Conservation (phyloP, 2,329 filamentous ascomycete species). For the Fusarium sambucinum region DNA sequence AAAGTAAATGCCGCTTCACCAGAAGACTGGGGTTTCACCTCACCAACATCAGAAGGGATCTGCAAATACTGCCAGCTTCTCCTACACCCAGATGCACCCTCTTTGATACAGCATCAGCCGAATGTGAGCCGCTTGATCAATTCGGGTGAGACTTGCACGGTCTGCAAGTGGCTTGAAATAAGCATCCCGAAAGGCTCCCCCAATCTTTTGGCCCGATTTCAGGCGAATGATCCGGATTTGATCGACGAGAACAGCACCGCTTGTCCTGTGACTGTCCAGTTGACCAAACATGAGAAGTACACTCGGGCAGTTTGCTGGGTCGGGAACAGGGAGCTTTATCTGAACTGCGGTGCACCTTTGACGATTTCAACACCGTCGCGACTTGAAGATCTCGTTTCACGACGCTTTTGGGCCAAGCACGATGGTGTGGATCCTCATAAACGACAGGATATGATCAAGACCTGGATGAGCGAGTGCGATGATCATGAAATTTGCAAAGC, state of each 20-base stretch:
- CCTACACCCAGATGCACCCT: slow-evolving; percentile 3
- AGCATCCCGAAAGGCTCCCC: background rate
- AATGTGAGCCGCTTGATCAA: background rate
- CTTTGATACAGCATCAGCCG: background rate
- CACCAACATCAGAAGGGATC: background rate
- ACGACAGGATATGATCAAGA: background rate
- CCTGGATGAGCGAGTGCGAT: background rate
- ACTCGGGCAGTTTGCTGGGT: slow-evolving; percentile 2
- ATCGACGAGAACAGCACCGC: background rate
- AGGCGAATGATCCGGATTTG: background rate
- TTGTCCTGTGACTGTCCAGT: background rate
- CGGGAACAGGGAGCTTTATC: background rate
- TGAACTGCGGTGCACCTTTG: background rate
- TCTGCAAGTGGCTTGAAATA: slow-evolving; percentile 15
- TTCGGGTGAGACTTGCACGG: background rate
- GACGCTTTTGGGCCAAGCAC: background rate
- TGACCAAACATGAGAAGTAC: background rate
- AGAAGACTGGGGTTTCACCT: slow-evolving; percentile 9
- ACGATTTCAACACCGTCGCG: slow-evolving; percentile 6
- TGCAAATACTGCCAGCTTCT: slow-evolving; percentile 20
- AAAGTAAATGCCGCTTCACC: background rate
- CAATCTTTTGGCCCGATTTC: background rate
- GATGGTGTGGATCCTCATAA: background rate
- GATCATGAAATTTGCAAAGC: background rate
- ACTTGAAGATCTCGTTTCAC: background rate